Percentiles rank a stretch among this genome's conserved stretches.
phyloP scores from a whole-genome alignment of 225 moss, liverwort and hornwort genomes.

The Ulota crispa region DNA sequence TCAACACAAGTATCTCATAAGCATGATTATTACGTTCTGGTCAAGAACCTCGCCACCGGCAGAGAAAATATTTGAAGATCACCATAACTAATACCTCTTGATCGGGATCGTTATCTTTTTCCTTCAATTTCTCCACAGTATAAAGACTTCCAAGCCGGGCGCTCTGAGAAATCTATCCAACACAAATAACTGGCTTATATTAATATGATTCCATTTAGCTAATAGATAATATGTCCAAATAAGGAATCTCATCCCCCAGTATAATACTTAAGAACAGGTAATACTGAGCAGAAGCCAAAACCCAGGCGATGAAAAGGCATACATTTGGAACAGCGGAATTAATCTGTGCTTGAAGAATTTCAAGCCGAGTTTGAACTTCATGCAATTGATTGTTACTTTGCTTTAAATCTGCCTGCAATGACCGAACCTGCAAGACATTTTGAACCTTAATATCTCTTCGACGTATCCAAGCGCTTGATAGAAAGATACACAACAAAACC shows the following conservation, averaged over 20 bases:
- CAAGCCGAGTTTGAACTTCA: constrained; percentile 73
- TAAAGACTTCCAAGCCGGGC: constrained; percentile 15
- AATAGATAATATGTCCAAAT: not conserved
- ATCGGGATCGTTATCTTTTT: constrained; percentile 26
- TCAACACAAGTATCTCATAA: constrained; percentile 2
- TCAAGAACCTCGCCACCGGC: not conserved
- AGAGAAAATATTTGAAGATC: not conserved
- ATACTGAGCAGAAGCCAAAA: not conserved
- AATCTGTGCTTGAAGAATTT: constrained; percentile 70
- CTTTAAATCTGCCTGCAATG: constrained; percentile 68
- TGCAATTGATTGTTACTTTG: constrained; percentile 74
- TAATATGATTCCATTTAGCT: not conserved
- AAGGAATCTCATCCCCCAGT: not conserved
- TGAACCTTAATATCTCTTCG: not conserved
- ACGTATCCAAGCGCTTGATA: not conserved
- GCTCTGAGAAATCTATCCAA: constrained; percentile 3
- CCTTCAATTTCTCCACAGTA: constrained; percentile 30
- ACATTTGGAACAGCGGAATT: constrained; percentile 28
- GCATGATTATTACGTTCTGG: not conserved
- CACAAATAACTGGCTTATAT: not conserved
- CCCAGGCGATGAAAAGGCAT: not conserved
- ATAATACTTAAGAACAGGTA: not conserved
- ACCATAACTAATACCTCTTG: constrained; percentile 42
- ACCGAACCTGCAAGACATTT: constrained; percentile 39
- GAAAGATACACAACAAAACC: not conserved